A percentile compares a stretch with the other conserved stretches of the same genome.
Conservation (phyloP, 768 basidiomycete genomes). For the Hortiboletus campestris region DNA sequence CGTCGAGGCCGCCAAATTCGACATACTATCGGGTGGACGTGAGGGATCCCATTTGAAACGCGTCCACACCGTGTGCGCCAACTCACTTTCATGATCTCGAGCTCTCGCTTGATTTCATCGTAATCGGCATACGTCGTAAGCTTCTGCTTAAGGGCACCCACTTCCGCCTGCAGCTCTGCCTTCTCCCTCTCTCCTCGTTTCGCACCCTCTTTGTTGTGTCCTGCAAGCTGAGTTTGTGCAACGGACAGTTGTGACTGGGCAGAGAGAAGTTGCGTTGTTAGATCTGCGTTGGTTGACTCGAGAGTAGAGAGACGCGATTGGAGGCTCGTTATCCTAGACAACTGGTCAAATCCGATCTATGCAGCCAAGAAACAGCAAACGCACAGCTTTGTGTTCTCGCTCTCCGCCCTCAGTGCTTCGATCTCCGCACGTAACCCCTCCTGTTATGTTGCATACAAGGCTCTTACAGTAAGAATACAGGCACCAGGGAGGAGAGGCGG, state of each 20-base stretch:
- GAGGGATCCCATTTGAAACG: background rate
- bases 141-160: slow-evolving; percentile 64
- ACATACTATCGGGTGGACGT: slow-evolving; percentile 63
- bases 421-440: slow-evolving; percentile 96
- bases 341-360: background rate
- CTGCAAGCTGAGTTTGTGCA: slow-evolving; percentile 19
- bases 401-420: slow-evolving; percentile 81
- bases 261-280: slow-evolving; percentile 15
- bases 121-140: slow-evolving; percentile 81
- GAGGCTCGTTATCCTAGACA: slow-evolving; percentile 36
- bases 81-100: slow-evolving; percentile 95
- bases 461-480: background rate
- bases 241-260: slow-evolving; percentile 20
- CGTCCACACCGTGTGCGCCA: too few species aligned
- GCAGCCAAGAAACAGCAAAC: slow-evolving; percentile 17
- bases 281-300: slow-evolving; percentile 50
- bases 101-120: slow-evolving; percentile 95
- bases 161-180: slow-evolving; percentile 51
- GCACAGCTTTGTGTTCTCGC: slow-evolving; percentile 67
- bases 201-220: slow-evolving; percentile 11
- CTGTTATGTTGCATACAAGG: slow-evolving; percentile 36
- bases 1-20: slow-evolving; percentile 89
- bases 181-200: slow-evolving; percentile 20
- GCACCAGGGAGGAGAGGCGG: background rate
- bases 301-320: slow-evolving; percentile 72